These are phyloP conservation scores for Azolla pinnata DNA, from an alignment of 75 land plant species.

Conservation along the genomic window DNA sequence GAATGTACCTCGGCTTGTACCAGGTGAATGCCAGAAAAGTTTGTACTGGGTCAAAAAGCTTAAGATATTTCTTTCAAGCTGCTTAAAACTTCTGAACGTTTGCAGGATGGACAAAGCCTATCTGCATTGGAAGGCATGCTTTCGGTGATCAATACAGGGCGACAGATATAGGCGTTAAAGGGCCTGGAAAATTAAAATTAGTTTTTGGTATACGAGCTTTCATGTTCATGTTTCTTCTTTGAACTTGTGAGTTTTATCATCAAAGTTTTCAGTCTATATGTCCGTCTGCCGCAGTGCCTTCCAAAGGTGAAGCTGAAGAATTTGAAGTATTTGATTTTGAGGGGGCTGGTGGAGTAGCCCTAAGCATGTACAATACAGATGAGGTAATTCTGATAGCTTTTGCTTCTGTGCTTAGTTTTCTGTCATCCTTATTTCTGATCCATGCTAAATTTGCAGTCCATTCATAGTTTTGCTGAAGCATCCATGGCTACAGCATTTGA, in stretches of 20 bases:
- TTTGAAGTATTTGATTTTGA: constrained; percentile 63
- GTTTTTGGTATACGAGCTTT: constrained; percentile 43
- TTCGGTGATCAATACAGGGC: constrained; percentile 92
- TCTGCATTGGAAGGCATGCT: constrained; percentile 89
- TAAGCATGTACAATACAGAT: constrained; percentile 81
- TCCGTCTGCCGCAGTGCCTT: constrained; percentile 27
- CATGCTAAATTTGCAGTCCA: constrained; percentile 39
- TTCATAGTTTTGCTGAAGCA: constrained; percentile 69
- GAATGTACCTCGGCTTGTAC: constrained; percentile 58
- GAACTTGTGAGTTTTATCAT: no score
- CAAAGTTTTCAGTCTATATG: not conserved
- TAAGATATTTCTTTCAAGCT: no score
- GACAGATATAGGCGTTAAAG: constrained; percentile 50
- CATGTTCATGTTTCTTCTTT: not conserved
- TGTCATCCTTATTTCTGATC: constrained; percentile 1
- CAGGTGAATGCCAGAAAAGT: no score
- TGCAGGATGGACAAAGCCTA: constrained; percentile 81
- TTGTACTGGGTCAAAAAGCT: no score
- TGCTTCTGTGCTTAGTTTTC: no score
- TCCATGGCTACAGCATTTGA: constrained; percentile 66
- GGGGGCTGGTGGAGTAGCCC: constrained; percentile 60
- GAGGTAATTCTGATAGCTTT: no score
- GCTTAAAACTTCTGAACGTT: not conserved
- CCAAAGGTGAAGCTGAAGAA: constrained; percentile 30
- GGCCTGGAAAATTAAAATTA: constrained; percentile 79